Percentiles rank a stretch among this genome's conserved stretches.
Conservation (phyloP, 306 rosid genomes). For the Vachellia collinsii region DNA sequence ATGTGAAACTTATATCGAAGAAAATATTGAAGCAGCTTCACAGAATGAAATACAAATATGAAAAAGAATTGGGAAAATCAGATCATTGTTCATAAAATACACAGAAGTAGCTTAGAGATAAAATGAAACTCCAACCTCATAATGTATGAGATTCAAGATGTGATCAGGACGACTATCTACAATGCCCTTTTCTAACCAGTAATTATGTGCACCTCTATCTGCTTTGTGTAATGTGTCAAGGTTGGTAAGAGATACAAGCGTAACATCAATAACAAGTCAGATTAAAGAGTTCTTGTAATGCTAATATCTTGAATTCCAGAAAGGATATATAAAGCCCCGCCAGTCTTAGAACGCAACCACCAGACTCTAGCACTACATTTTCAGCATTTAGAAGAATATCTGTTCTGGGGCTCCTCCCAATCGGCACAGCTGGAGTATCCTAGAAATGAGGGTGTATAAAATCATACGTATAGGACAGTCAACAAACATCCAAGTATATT, state of each 20-base stretch:
- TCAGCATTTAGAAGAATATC: conserved; percentile 84
- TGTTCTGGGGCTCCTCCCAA: conserved; percentile 80
- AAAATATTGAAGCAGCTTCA: neutral
- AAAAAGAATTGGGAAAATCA: conserved; percentile 1
- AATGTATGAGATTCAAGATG: conserved; percentile 84
- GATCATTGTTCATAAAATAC: neutral
- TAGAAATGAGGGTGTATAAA: conserved; percentile 41
- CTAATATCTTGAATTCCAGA: conserved; percentile 36
- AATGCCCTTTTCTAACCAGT: conserved; percentile 79
- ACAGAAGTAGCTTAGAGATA: conserved; percentile 16
- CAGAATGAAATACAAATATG: conserved; percentile 16
- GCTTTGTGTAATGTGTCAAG: conserved; percentile 79
- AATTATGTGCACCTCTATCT: conserved; percentile 92
- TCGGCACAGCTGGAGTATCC: conserved; percentile 61
- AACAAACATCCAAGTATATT: conserved; percentile 16
- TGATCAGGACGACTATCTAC: conserved; percentile 86
- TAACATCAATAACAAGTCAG: conserved; percentile 17
- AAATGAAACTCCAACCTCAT: conserved; percentile 63
- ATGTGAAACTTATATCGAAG: neutral
- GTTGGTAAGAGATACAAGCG: conserved; percentile 36
- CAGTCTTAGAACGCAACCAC: conserved; percentile 87
- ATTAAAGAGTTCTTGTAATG: conserved; percentile 6
- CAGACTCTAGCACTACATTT: conserved; percentile 67
- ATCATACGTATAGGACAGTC: conserved; percentile 15
- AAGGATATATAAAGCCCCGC: conserved; percentile 98